These are phyloP conservation scores for Guadua angustifolia DNA, from an alignment of 176 grass and related monocot genomes.

Conservation along the genomic window DNA sequence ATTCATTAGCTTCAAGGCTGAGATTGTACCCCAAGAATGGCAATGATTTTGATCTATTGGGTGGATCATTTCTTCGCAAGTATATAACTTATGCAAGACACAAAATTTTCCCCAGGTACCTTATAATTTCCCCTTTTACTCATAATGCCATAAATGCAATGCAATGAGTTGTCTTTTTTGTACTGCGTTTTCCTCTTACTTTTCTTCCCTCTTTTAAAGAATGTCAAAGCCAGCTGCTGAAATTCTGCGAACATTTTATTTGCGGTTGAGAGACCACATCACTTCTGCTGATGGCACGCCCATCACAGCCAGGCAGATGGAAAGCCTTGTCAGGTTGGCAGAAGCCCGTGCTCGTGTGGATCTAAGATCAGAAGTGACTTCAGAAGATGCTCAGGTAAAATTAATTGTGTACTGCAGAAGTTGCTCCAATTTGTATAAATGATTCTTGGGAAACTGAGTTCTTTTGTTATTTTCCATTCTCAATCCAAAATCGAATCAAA, in stretches of 20 bases:
- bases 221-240: constrained; percentile 67
- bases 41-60: constrained; percentile 68
- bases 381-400: constrained; percentile 73
- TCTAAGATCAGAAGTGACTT: constrained; percentile 85
- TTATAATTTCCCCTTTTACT: constrained; percentile 18
- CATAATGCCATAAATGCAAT: constrained; percentile 8
- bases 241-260: constrained; percentile 63
- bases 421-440: constrained; percentile 30
- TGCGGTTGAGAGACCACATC: constrained; percentile 58
- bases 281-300: constrained; percentile 79
- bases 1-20: constrained; percentile 65
- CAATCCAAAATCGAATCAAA: background rate
- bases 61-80: constrained; percentile 69
- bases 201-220: constrained; percentile 42
- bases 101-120: constrained; percentile 70
- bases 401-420: constrained; percentile 44
- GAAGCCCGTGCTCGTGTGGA: constrained; percentile 93
- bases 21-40: constrained; percentile 74
- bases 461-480: constrained; percentile 38
- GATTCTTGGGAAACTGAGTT: background rate
- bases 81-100: constrained; percentile 89
- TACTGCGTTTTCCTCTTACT: constrained; percentile 3
- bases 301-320: constrained; percentile 89
- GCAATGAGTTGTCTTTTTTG: background rate
- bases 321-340: constrained; percentile 92